Conservation (phyloP, 164 flowering plant species). For the Brasenia schreberi region DNA sequence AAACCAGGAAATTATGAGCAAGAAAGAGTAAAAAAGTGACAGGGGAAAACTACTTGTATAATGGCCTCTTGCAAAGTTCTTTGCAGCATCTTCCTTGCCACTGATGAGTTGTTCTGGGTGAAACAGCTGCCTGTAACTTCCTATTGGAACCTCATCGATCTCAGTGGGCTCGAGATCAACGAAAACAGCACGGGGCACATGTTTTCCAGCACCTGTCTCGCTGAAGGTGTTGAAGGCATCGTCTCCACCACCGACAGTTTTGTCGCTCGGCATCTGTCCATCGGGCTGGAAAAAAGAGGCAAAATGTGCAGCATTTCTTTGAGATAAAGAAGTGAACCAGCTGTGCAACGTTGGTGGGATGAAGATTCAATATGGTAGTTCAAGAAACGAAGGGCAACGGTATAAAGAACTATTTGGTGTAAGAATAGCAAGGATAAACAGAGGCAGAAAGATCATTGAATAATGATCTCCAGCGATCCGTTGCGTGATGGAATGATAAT, state of each 20-base stretch:
- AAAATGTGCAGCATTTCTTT: no score
- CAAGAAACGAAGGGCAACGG: no score
- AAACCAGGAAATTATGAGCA: no score
- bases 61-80: slow-evolving; percentile 56
- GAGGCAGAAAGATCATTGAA: no score
- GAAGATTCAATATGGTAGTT: no score
- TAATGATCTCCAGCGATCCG: no score
- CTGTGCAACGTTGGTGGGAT: no score
- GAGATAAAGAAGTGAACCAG: no score
- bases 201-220: slow-evolving; percentile 78
- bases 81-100: slow-evolving; percentile 37
- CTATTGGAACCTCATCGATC: slow-evolving; percentile 53
- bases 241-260: slow-evolving; percentile 41
- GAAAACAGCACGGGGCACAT: slow-evolving; percentile 66
- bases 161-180: slow-evolving; percentile 56
- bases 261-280: slow-evolving; percentile 69
- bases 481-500: no score
- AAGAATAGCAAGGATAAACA: no score
- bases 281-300: slow-evolving; percentile 47
- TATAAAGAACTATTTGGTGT: no score
- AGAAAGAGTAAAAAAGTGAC: no score
- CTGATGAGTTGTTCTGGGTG: slow-evolving; percentile 17
- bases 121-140: slow-evolving; percentile 63
- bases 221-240: slow-evolving; percentile 20
- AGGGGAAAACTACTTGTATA: slow-evolving; percentile 56